phyloP scores from a whole-genome alignment of 2,329 filamentous ascomycete species.

The Penicillium sumatraense region DNA sequence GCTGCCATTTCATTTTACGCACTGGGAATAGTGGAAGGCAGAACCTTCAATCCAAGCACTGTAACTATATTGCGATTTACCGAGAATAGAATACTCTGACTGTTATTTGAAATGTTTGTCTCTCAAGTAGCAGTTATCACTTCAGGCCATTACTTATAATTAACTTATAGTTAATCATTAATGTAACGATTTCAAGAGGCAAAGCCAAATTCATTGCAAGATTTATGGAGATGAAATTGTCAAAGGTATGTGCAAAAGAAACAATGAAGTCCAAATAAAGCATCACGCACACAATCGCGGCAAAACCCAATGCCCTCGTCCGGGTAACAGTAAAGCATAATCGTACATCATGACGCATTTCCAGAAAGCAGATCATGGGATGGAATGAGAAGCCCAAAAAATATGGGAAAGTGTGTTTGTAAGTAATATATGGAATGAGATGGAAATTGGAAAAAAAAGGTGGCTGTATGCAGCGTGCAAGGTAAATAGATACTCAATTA shows the following conservation, averaged over 20 bases:
- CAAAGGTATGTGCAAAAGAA: background rate
- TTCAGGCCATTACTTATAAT: no score
- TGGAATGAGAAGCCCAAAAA: background rate
- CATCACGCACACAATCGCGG: background rate
- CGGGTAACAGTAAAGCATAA: slow-evolving; percentile 14
- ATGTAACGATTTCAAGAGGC: background rate
- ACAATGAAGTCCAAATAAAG: background rate
- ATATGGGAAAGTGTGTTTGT: background rate
- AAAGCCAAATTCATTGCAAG: background rate
- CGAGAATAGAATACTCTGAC: no score
- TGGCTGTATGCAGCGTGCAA: background rate
- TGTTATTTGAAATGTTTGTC: no score
- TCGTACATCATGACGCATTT: slow-evolving; percentile 21
- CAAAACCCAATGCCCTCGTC: background rate
- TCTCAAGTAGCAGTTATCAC: no score
- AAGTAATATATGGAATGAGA: background rate
- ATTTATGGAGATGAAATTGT: no score
- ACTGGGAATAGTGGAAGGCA: no score
- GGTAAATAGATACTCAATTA: background rate
- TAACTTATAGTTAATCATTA: no score
- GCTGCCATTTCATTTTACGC: no score
- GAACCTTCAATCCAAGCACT: no score
- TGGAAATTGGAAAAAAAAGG: background rate
- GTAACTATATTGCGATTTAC: no score
- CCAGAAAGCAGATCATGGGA: slow-evolving; percentile 3